Evolutionary conservation across 176 grass and related monocot species (phyloP).

Genomic region (Rhynchospora tenuis): DNA sequence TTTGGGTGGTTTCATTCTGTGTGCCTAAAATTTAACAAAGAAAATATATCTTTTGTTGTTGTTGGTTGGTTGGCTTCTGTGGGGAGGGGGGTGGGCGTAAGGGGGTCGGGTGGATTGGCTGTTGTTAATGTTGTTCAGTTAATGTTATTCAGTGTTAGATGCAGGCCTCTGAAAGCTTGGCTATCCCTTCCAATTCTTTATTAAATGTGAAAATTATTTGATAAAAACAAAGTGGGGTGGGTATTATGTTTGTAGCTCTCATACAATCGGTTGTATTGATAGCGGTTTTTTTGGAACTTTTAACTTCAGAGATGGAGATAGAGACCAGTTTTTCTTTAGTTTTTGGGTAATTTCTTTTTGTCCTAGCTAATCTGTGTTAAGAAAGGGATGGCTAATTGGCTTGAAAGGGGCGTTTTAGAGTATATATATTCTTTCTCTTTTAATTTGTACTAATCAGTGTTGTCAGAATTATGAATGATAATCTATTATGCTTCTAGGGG

Average conservation of each 20-base stretch:
- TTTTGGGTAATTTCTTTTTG: background rate
- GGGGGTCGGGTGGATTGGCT: background rate
- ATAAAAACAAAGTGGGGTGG: slow-evolving; percentile 35
- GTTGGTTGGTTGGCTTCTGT: slow-evolving; percentile 10
- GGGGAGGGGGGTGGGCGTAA: background rate
- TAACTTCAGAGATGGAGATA: slow-evolving; percentile 21
- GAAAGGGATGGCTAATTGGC: slow-evolving; percentile 19
- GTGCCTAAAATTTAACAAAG: slow-evolving; percentile 7
- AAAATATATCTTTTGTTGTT: background rate
- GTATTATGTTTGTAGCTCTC: slow-evolving; percentile 38
- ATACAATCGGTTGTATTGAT: slow-evolving; percentile 31
- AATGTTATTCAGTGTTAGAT: slow-evolving; percentile 12
- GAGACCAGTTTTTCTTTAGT: slow-evolving; percentile 7
- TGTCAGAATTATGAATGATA: slow-evolving; percentile 14
- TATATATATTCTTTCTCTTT: slow-evolving; percentile 25
- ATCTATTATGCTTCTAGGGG: slow-evolving; percentile 20
- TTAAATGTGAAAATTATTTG: slow-evolving; percentile 55
- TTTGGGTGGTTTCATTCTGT: slow-evolving; percentile 2
- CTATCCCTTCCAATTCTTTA: slow-evolving; percentile 41
- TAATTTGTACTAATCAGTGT: slow-evolving; percentile 25
- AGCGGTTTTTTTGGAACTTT: slow-evolving; percentile 17
- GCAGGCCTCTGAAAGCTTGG: background rate
- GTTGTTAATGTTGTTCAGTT: slow-evolving; percentile 17
- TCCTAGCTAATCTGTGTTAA: slow-evolving; percentile 27
- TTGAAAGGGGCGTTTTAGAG: slow-evolving; percentile 22